phyloP scores from a whole-genome alignment of 2,329 filamentous ascomycete species.

The Pseudocercospora ulei region DNA sequence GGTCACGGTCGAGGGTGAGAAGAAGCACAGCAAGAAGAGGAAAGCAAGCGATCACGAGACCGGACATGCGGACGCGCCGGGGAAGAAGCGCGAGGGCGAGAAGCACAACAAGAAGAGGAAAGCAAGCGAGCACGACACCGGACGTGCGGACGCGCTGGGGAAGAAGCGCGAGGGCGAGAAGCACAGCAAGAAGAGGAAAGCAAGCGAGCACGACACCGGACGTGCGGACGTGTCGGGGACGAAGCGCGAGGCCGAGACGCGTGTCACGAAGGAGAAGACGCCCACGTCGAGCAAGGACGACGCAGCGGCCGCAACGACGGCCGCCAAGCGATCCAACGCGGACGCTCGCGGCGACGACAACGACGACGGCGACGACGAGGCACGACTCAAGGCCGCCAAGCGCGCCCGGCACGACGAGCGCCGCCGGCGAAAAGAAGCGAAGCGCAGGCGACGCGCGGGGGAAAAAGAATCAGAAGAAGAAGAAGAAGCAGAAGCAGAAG shows the following conservation, averaged over 20 bases:
- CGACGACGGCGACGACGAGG: conserved; percentile 26
- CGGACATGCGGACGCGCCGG: conserved; percentile 19
- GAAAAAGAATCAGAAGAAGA: conserved; percentile 41
- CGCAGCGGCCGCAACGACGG: background rate
- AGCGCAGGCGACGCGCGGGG: conserved; percentile 40
- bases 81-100: conserved; percentile 32
- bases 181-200: conserved; percentile 26
- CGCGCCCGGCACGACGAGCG: conserved; percentile 40
- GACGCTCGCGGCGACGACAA: conserved; percentile 25
- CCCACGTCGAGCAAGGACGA: conserved; percentile 18
- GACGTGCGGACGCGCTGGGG: conserved; percentile 6
- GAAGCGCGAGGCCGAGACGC: conserved; percentile 5
- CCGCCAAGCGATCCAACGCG: conserved; percentile 16
- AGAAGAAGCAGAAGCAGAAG: no score
- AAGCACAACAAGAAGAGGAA: conserved; percentile 31
- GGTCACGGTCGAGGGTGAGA: conserved; percentile 38
- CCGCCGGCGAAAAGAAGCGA: conserved; percentile 45
- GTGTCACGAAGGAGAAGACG: conserved; percentile 29
- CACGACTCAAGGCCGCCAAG: conserved; percentile 40
- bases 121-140: conserved; percentile 29
- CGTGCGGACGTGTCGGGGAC: conserved; percentile 5
- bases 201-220: conserved; percentile 27
- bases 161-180: conserved; percentile 6
- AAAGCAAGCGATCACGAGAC: conserved; percentile 13
- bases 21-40: conserved; percentile 35